Base-by-base conservation (phyloP, 768 basidiomycete species). In the Strobilomyces dryophilus region DNA sequence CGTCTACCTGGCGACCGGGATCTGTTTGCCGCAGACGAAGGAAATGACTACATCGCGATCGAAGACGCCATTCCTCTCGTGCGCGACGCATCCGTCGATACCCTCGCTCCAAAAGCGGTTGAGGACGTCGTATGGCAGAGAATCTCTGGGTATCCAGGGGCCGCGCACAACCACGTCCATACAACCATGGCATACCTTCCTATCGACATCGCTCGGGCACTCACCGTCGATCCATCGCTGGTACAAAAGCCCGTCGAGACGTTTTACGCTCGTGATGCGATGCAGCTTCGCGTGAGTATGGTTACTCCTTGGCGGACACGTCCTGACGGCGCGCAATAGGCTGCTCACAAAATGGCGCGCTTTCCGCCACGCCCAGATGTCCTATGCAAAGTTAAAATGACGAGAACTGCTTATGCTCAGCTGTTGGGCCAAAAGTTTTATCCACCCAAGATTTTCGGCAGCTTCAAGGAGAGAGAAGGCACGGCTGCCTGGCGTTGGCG, bases 221-320 rank as follows among this genome's bases (percentile, higher is more conserved):
- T 99, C 29, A 66, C 74, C 8, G 69, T 74, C 10, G 74, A 83
- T 55, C 87, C 86, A 0, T 71, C 77, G 2, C 78, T 99, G 14
- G 76, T 95, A 15, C 93, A 98, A 61, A 87, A 85, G 62, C 89
- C 95, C 0, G 80, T 89, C 4, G 94, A 95, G 69, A 80, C 89
- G 5, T 99, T 99, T 68, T 99, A 99, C 68, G 97, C 94, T 4
- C 80, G 97, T 49, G 97, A 98, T 74, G 89, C 90, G 1, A 75
- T 87, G 14, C 93, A 95, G 67, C 74, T 98, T 49, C 84, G 94
- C 36, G 92, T 95, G 69, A 69, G 85, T 68, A 40, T 32, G 20
- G 31, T 35, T n/a, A 24, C 44, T 35, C 37, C 42, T 34, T 29
- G 41, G 40, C 27, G 31, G 8, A 8, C 45, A 10, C 48, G 27